Conservation (phyloP, 345 rosid species). For the Citrus reticulata region DNA sequence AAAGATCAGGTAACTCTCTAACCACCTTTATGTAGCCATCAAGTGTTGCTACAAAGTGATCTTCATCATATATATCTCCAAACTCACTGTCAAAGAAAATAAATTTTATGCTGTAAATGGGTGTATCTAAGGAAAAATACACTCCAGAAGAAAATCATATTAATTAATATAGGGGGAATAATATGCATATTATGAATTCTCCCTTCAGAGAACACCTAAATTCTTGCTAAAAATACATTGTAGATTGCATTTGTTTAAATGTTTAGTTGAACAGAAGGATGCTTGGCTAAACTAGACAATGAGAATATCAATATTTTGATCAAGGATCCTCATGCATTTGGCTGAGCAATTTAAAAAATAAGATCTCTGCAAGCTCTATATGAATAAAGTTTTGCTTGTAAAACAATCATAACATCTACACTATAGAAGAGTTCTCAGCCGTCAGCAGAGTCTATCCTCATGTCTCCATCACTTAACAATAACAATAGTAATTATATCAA, state of each 20-base stretch:
- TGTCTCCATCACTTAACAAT: background rate
- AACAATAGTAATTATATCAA: background rate
- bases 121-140: background rate
- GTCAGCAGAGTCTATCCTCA: background rate
- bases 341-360: background rate
- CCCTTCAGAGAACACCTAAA: background rate
- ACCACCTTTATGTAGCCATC: conserved; percentile 69
- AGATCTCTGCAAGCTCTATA: background rate
- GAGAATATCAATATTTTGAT: background rate
- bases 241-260: background rate
- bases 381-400: background rate
- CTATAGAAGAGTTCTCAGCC: background rate
- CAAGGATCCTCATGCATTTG: background rate
- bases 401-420: background rate
- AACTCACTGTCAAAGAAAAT: conserved; percentile 55
- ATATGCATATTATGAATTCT: background rate
- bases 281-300: background rate
- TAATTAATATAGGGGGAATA: background rate
- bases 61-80: conserved; percentile 78
- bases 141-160: background rate
- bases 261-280: background rate
- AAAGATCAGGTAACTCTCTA: conserved; percentile 59
- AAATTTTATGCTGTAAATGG: background rate
- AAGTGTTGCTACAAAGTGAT: conserved; percentile 69
- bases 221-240: background rate